phyloP scores from a whole-genome alignment of 257 asterid species.

The Ajuga chamaepitys region DNA sequence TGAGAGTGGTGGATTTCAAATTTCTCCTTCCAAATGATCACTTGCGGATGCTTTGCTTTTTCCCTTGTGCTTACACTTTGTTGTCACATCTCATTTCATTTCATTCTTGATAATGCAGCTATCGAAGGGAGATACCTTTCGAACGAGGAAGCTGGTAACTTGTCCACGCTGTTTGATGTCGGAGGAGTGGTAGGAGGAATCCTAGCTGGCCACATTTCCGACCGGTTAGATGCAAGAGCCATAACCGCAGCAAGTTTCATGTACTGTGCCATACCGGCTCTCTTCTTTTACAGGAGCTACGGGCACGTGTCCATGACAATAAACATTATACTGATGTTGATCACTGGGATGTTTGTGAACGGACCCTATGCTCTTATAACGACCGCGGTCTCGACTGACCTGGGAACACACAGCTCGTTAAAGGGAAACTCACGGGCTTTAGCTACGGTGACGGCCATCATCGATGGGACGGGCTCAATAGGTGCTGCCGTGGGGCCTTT shows the following conservation, averaged over 20 bases:
- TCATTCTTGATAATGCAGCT: conserved; percentile 40
- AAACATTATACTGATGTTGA: conserved; percentile 66
- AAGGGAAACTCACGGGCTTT: conserved; percentile 78
- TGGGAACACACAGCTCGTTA: conserved; percentile 92
- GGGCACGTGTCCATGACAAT: conserved; percentile 71
- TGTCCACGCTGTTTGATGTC: conserved; percentile 83
- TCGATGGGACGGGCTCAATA: conserved; percentile 94
- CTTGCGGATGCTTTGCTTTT: neutral
- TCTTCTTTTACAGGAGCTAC: conserved; percentile 69
- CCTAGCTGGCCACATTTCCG: conserved; percentile 89
- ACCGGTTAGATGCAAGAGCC: conserved; percentile 70
- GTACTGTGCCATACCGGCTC: conserved; percentile 94
- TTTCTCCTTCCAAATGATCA: too few species aligned
- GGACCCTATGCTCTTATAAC: conserved; percentile 96
- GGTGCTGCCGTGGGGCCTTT: conserved; percentile 97
- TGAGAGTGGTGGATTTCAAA: too few species aligned
- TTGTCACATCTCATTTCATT: conserved; percentile 4
- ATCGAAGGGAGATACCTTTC: conserved; percentile 76
- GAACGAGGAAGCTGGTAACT: conserved; percentile 69
- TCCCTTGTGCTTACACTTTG: neutral
- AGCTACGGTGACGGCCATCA: conserved; percentile 93
- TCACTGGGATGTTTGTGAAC: conserved; percentile 81
- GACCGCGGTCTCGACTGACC: conserved; percentile 95
- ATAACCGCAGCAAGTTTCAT: conserved; percentile 95
- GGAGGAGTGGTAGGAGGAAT: conserved; percentile 96